Evolutionary conservation across 768 basidiomycete genomes (phyloP).

Genomic region (Collybia sp.): DNA sequence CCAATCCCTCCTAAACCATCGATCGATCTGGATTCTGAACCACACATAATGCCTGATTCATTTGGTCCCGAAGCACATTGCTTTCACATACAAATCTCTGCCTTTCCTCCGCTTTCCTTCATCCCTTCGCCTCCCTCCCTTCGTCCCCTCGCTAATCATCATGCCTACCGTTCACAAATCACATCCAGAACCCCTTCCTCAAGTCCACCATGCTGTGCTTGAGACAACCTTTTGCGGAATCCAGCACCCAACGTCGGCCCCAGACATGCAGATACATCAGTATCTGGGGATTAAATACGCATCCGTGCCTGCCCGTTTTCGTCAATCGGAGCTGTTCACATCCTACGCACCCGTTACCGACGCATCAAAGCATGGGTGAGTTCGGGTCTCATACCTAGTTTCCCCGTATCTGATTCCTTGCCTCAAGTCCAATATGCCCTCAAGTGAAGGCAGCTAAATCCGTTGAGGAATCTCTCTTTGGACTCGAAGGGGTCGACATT

Average conservation of each 20-base stretch:
- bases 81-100: constrained; percentile 19
- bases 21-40: constrained; percentile 27
- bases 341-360: constrained; percentile 55
- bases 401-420: constrained; percentile 2
- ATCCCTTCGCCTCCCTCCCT: constrained; percentile 1
- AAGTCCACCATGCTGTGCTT: constrained; percentile 49
- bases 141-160: constrained; percentile 2
- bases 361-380: constrained; percentile 65
- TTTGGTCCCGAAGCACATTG: constrained; percentile 14
- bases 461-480: constrained; percentile 60
- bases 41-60: constrained; percentile 13
- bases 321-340: constrained; percentile 61
- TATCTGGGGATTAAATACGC: constrained; percentile 80
- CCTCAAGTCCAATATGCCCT: constrained; percentile 67
- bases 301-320: constrained; percentile 66
- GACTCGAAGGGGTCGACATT: constrained; percentile 45
- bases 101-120: constrained; percentile 8
- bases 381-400: constrained; percentile 8
- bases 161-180: constrained; percentile 24
- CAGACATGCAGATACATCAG: constrained; percentile 56
- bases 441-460: constrained; percentile 42
- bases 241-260: constrained; percentile 55
- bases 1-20: constrained; percentile 7
- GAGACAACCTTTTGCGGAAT: constrained; percentile 64
- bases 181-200: constrained; percentile 17